Conservation (phyloP, 805 yeast genomes). For the Kuraishia ogatae region DNA sequence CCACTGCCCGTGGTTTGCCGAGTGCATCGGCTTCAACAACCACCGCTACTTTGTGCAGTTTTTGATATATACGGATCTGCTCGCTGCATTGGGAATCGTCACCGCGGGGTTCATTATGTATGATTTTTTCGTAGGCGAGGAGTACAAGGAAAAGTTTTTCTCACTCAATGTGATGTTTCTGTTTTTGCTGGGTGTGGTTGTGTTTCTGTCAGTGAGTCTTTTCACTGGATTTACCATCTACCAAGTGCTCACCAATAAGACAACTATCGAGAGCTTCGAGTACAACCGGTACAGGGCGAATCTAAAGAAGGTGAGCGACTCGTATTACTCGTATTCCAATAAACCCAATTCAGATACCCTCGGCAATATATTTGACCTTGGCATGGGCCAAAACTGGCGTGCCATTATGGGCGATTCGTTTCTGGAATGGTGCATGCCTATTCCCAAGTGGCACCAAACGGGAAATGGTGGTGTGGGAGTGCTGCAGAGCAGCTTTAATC, state of each 20-base stretch:
- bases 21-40: constrained; percentile 77
- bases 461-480: neutral
- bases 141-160: constrained; percentile 32
- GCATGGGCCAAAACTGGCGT: constrained; percentile 51
- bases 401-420: constrained; percentile 64
- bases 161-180: constrained; percentile 55
- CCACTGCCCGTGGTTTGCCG: constrained; percentile 85
- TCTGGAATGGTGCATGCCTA: constrained; percentile 69
- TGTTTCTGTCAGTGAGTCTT: constrained; percentile 46
- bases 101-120: constrained; percentile 35
- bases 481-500: constrained; percentile 3
- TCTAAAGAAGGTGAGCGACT: constrained; percentile 23
- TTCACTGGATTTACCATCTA: constrained; percentile 53
- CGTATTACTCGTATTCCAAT: constrained; percentile 27
- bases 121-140: constrained; percentile 34
- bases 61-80: constrained; percentile 43
- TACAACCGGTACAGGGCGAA: constrained; percentile 36
- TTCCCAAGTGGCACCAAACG: constrained; percentile 5
- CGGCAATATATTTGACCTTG: constrained; percentile 75
- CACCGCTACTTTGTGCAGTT: constrained; percentile 77
- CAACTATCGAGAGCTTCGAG: constrained; percentile 77
- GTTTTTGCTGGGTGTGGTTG: constrained; percentile 41
- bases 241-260: constrained; percentile 53
- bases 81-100: constrained; percentile 31
- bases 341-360: constrained; percentile 33